Base-by-base conservation (phyloP, 2,329 filamentous ascomycete genomes). In the Orbilia brochopaga region DNA sequence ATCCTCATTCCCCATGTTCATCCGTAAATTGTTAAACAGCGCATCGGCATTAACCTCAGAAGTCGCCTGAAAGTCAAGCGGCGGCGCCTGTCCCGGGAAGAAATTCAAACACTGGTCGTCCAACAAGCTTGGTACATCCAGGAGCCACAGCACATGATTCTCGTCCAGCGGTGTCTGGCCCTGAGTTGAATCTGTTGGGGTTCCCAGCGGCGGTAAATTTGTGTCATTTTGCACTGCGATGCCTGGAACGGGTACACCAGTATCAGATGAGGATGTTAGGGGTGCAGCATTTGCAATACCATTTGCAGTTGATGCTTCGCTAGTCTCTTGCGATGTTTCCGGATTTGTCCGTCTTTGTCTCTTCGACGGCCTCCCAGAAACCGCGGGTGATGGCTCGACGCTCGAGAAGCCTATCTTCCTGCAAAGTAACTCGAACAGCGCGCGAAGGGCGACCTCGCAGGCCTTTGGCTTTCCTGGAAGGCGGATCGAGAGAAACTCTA, bases 1-100 rank as follows among this genome's bases (percentile, higher is more conserved):
- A n/a, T 69, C 64, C 19, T 61, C 64, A 24, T 52, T 57, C 11
- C 64, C 64, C 64, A 69, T 69, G 57, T 61, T 69, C 64, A 69
- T 69, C 11, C 64, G 56, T 11, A 69, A 35, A 51, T 42, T 69
- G 24, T 69, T 61, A 53, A 69, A 69, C 2, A 69, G 50, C 2
- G 57, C n/a, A 35, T 69, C 64, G 6, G 64, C 50, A 32, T 69
- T 69, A 23, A 69, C 61, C 24, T 69, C 64, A 2, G 64, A 69
- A 13, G 64, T 57, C 10, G 64, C 64, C 24, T 55, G 52, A 21
- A 61, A 51, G 32, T 61, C 64, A 17, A 69, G 17, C 1, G 64
- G 60, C 5, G 64, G 50, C 8, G 63, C 17, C 40, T 61, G 56
- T 5, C 64, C 64, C n/a, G 64, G 10, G 13, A 61, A 69, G 23